Evolutionary conservation across 768 basidiomycete genomes (phyloP), one percentile per base, ranked within the genome.

Genomic region (Dentipellis sp.): DNA sequence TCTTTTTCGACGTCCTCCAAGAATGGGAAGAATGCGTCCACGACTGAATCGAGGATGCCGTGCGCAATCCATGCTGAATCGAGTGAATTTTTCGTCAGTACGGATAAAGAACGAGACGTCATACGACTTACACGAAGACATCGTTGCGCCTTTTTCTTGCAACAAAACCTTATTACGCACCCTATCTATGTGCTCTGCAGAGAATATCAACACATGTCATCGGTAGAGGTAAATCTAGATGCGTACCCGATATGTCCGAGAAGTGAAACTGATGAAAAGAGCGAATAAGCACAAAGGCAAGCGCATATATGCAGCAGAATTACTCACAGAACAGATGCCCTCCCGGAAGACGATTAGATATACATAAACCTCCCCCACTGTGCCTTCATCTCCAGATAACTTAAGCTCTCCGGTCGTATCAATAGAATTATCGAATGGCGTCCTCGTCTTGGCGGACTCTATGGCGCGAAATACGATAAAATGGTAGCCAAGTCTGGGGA

Each of bases 11-110:
- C 86, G 57, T 84, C 82, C 60, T 84, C 79, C 57, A 94, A 73
- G 57, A 92, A 77, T 1, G 91, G 91, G 67, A 93, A 92, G 71
- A 94, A 94, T 0, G 90, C 86, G 66, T 97, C 94, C 19, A 97
- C 93, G 53, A 97, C 84, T 1, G 92, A 94, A 65, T 97, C 94
- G 60, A 97, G 73, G 54, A 97, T 78, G 19, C 86, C 88, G 68
- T 97, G 93, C 0, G 91, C 92, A 60, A 97, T 90, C 91, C 92
- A 95, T 66, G 94, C 94, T 92, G 62, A 6, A 17, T 3, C 19
- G 35, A 59, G 11, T 39, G 35, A 37, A 5, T 34, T 2, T 6
- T 3, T n/a, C 17, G 36, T 54, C 34, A 42, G 49, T 46, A 42
- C 11, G 5, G 38, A 49, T 1, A 16, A 35, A 10, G 1, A 16